Conservation (phyloP, 257 asterid genomes). For the Buddleja alternifolia region DNA sequence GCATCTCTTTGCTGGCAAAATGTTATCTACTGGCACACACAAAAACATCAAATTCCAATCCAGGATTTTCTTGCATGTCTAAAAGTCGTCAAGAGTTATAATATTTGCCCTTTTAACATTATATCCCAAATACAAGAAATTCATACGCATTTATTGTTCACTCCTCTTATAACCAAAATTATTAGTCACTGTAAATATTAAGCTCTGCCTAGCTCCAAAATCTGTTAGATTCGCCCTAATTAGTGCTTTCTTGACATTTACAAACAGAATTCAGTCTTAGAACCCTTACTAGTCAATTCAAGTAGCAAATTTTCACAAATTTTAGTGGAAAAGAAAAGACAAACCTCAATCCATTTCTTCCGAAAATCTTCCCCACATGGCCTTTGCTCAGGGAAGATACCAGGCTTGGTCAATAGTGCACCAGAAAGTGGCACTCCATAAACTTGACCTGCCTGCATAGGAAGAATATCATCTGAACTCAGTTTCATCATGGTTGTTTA, state of each 20-base stretch:
- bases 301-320: conserved; percentile 27
- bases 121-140: too few species aligned
- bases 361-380: conserved; percentile 91
- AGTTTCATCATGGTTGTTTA: conserved; percentile 15
- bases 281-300: conserved; percentile 6
- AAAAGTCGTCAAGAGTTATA: neutral
- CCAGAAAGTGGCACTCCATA: conserved; percentile 98
- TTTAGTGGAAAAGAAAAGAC: conserved; percentile 31
- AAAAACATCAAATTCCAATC: too few species aligned
- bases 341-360: conserved; percentile 99
- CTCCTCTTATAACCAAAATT: too few species aligned
- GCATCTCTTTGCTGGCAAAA: neutral
- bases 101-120: too few species aligned
- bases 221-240: too few species aligned
- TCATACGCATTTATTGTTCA: too few species aligned
- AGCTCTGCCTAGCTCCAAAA: too few species aligned
- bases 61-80: neutral
- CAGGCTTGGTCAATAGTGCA: conserved; percentile 66
- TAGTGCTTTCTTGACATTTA: too few species aligned
- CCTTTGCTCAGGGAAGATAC: conserved; percentile 88
- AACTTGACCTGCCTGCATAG: conserved; percentile 92
- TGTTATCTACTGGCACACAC: too few species aligned
- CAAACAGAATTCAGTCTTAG: too few species aligned
- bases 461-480: conserved; percentile 24
- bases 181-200: too few species aligned